phyloP scores from a whole-genome alignment of 2,329 filamentous ascomycete species.

The Pseudocercospora fijiensis region DNA sequence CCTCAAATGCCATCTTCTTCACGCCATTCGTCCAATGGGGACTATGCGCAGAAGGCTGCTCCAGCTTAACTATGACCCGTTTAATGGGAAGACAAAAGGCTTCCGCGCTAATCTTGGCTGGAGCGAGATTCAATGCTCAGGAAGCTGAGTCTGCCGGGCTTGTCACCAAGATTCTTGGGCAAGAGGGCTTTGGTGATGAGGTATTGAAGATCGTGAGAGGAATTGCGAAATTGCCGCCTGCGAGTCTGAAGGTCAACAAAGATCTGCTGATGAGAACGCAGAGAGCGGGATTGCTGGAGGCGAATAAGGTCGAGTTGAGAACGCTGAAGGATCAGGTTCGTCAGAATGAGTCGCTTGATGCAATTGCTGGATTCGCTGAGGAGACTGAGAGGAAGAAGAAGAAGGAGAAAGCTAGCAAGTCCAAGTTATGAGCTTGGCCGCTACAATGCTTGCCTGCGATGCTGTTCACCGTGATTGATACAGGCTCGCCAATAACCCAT shows the following conservation, averaged over 20 bases:
- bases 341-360: slow-evolving; percentile 24
- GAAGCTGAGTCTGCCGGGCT: slow-evolving; percentile 25
- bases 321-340: slow-evolving; percentile 22
- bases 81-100: slow-evolving; percentile 30
- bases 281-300: slow-evolving; percentile 25
- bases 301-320: slow-evolving; percentile 25
- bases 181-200: slow-evolving; percentile 23
- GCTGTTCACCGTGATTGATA: neutral
- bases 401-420: slow-evolving; percentile 18
- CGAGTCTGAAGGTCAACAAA: slow-evolving; percentile 26
- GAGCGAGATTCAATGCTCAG: slow-evolving; percentile 21
- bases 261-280: slow-evolving; percentile 22
- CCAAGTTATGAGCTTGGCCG: slow-evolving; percentile 15
- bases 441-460: neutral
- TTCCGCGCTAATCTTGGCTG: slow-evolving; percentile 25
- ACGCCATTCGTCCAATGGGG: slow-evolving; percentile 32
- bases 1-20: slow-evolving; percentile 27
- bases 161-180: slow-evolving; percentile 23
- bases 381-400: slow-evolving; percentile 30
- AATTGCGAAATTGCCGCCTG: slow-evolving; percentile 23
- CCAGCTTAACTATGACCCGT: slow-evolving; percentile 20
- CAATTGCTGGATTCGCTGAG: slow-evolving; percentile 23
- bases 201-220: slow-evolving; percentile 26
- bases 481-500: neutral
- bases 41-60: slow-evolving; percentile 28